Percentiles rank a stretch among this genome's conserved stretches.
These are phyloP conservation scores for Tricholoma saponaceum DNA, from an alignment of 768 basidiomycete genomes.

Conservation along the genomic window DNA sequence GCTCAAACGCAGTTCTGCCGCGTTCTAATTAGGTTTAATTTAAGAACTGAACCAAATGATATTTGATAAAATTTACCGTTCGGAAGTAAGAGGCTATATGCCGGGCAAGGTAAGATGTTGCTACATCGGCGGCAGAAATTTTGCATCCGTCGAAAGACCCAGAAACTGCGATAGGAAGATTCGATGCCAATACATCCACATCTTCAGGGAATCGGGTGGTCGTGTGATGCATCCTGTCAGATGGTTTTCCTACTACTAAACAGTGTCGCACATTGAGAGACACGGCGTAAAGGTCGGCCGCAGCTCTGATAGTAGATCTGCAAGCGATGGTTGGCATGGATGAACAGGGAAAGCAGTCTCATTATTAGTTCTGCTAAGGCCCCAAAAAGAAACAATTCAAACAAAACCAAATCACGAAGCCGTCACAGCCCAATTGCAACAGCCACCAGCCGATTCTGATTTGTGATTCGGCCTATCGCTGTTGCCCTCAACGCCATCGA, in stretches of 20 bases:
- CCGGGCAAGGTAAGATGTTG: slow-evolving; percentile 43
- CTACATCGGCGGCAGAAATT: slow-evolving; percentile 36
- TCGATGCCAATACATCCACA: slow-evolving; percentile 48
- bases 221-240: slow-evolving; percentile 24
- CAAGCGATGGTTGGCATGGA: slow-evolving; percentile 28
- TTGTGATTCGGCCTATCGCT: slow-evolving; percentile 10
- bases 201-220: slow-evolving; percentile 33
- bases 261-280: slow-evolving; percentile 43
- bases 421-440: slow-evolving; percentile 22
- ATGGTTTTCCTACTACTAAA: slow-evolving; percentile 27
- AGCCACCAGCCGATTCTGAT: slow-evolving; percentile 20
- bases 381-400: slow-evolving; percentile 12
- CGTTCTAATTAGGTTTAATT: slow-evolving; percentile 45
- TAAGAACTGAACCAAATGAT: background rate
- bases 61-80: slow-evolving; percentile 27
- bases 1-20: slow-evolving; percentile 51
- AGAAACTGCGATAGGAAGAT: slow-evolving; percentile 48
- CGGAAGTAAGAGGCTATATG: slow-evolving; percentile 50
- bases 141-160: slow-evolving; percentile 45
- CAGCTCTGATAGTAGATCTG: slow-evolving; percentile 38
- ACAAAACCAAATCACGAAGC: slow-evolving; percentile 5
- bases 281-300: slow-evolving; percentile 40
- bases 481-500: slow-evolving; percentile 11
- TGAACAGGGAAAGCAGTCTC: background rate
- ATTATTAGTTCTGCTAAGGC: slow-evolving; percentile 6